Evolutionary conservation across 768 basidiomycete species (phyloP), one percentile per base, ranked within the genome.

Genomic region (Brasilioporus rufonigricans): DNA sequence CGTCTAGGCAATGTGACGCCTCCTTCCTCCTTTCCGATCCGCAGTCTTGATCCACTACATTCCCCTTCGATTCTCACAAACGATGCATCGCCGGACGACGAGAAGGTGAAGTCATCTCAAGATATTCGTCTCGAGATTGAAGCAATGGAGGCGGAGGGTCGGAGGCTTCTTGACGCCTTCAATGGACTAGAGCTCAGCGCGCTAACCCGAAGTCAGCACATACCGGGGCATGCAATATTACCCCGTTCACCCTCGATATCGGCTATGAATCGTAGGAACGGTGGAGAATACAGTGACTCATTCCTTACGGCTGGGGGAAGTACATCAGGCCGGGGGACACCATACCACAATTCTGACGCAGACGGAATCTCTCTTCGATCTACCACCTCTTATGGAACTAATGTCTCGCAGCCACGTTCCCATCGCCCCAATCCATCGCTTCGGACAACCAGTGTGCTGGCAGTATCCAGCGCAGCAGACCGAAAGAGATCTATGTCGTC

Each of bases 121-220:
- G 78, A 86, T 36, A 83, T 91, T 50, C 82, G 79, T 36, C 74
- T 79, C 43, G 86, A 91, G 61, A 87, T 92, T 40, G 73, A 78
- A 55, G 69, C 76, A 7, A 81, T 92, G 40, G 88, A 91, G 66
- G 83, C 83, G 31, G 89, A 92, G 65, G 83, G 80, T 7, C 77
- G 79, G 57, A 76, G 86, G 46, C 70, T 91, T 44, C 78, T 90
- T 71, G 89, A 91, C 63, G 88, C 89, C 4, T 91, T 91, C 68
- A 88, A 82, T 61, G 87, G 89, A 10, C 74, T 91, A 36, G 89
- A 91, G 67, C 74, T 91, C 53, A 86, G 79, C 32, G 81, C 85
- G 21, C 71, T 90, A 45, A 83, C 84, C 11, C 66, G 72, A 56
- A 63, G 54, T 56, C 71, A 68, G 40, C 59, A 67, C 8, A 44